Conservation (phyloP, 352 stramenopile genomes). For the Peronosclerospora sorghi region DNA sequence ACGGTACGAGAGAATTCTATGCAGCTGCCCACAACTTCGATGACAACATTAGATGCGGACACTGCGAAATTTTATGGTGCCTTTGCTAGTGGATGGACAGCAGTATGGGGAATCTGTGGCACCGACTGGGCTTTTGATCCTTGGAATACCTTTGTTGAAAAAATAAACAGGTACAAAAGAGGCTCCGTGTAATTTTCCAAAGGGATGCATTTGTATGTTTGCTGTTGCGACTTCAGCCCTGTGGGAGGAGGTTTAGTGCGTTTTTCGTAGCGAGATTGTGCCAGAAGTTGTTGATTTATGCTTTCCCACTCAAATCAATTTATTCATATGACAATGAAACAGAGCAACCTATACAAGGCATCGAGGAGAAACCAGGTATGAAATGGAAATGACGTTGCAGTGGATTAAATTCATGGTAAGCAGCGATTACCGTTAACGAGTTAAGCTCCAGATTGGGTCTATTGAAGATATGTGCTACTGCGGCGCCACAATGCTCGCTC, state of each 20-base stretch:
- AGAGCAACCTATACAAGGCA: not conserved
- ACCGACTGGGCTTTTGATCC: conserved; percentile 44
- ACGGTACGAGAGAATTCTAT: not conserved
- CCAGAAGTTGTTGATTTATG: conserved; percentile 28
- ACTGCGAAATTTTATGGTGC: conserved; percentile 49
- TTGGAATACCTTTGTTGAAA: conserved; percentile 1
- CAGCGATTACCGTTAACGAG: conserved; percentile 51
- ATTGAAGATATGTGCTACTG: conserved; percentile 52
- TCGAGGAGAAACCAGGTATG: conserved; percentile 6
- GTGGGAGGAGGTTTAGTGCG: conserved; percentile 43
- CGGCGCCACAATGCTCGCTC: conserved; percentile 42
- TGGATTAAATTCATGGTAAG: conserved; percentile 58
- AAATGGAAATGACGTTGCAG: conserved; percentile 28
- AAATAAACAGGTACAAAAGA: conserved; percentile 4
- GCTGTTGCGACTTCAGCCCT: conserved; percentile 37
- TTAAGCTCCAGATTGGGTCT: conserved; percentile 46
- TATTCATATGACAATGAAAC: conserved; percentile 4
- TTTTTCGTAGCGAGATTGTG: conserved; percentile 39
- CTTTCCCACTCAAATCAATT: conserved; percentile 5
- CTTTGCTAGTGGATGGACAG: conserved; percentile 46
- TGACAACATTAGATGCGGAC: conserved; percentile 27
- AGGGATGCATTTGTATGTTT: conserved; percentile 28
- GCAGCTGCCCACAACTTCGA: not conserved
- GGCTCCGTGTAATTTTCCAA: conserved; percentile 3
- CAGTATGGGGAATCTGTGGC: conserved; percentile 52